Conservation (phyloP, 257 asterid species). For the Jaltomata sinuosa region DNA sequence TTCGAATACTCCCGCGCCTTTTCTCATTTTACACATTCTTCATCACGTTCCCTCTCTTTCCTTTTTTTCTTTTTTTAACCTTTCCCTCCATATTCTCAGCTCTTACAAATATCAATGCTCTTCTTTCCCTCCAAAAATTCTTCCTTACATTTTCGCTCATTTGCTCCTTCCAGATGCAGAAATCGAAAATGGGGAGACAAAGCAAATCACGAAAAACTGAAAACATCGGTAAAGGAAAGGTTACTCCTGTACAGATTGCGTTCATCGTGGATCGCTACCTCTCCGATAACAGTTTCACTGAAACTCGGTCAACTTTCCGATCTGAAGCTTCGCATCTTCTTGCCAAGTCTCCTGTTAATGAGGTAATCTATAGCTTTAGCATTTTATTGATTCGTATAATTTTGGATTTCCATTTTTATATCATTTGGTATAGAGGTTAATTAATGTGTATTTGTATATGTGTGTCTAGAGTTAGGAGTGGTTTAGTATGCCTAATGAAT, state of each 20-base stretch:
- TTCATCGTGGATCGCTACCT: constrained; percentile 95
- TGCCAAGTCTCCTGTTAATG: constrained; percentile 72
- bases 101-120: neutral
- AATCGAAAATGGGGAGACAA: constrained; percentile 49
- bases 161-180: neutral
- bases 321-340: constrained; percentile 71
- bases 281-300: constrained; percentile 42
- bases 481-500: neutral
- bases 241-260: constrained; percentile 75
- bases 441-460: neutral
- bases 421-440: too few species aligned
- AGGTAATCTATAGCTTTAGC: constrained; percentile 15
- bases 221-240: constrained; percentile 68
- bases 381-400: neutral
- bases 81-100: neutral
- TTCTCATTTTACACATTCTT: constrained; percentile 1
- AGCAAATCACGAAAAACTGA: constrained; percentile 45
- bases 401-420: neutral
- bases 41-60: neutral
- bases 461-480: neutral
- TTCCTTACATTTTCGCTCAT: neutral
- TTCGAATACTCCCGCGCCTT: constrained; percentile 48
- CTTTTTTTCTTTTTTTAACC: neutral
- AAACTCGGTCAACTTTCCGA: constrained; percentile 59
- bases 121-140: neutral